Conservation (phyloP, 352 stramenopile species). For the Phytophthora aleatoria region DNA sequence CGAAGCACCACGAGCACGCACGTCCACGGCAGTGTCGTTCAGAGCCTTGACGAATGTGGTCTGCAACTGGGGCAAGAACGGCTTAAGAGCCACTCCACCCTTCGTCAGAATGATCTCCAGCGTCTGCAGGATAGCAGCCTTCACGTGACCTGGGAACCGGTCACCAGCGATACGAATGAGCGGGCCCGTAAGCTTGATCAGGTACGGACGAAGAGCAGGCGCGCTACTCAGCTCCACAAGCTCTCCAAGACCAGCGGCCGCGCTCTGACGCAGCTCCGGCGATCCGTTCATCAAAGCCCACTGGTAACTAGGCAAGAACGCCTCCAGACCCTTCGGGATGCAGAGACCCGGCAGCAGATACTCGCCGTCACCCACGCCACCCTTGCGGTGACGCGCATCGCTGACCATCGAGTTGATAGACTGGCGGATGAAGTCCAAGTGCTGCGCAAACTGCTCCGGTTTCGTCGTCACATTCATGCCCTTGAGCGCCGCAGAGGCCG, state of each 20-base stretch:
- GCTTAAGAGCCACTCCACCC: constrained; percentile 95
- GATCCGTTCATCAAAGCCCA: constrained; percentile 97
- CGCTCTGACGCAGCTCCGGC: constrained; percentile 87
- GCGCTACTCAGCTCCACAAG: constrained; percentile 94
- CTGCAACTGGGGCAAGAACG: constrained; percentile 99
- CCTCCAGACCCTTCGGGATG: constrained; percentile 92
- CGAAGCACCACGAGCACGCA: constrained; percentile 90
- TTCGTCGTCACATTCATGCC: constrained; percentile 92
- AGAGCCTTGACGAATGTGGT: constrained; percentile 99
- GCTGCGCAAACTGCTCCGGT: constrained; percentile 93
- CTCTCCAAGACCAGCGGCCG: constrained; percentile 96
- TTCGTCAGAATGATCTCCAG: constrained; percentile 97
- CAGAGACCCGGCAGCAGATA: constrained; percentile 83
- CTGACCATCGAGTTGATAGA: constrained; percentile 97
- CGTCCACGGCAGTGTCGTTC: constrained; percentile 95
- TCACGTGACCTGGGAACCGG: constrained; percentile 97
- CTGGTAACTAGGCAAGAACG: constrained; percentile 98
- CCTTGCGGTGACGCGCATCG: constrained; percentile 94
- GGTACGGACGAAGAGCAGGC: constrained; percentile 92
- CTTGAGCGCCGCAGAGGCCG: constrained; percentile 89
- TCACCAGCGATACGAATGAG: constrained; percentile 99
- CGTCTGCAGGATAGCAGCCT: constrained; percentile 98
- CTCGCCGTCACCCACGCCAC: constrained; percentile 77
- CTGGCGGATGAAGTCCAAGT: constrained; percentile 97
- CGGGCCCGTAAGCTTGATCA: constrained; percentile 97